Conservation (phyloP, 2,329 filamentous ascomycete species). For the Xylaria sp. region DNA sequence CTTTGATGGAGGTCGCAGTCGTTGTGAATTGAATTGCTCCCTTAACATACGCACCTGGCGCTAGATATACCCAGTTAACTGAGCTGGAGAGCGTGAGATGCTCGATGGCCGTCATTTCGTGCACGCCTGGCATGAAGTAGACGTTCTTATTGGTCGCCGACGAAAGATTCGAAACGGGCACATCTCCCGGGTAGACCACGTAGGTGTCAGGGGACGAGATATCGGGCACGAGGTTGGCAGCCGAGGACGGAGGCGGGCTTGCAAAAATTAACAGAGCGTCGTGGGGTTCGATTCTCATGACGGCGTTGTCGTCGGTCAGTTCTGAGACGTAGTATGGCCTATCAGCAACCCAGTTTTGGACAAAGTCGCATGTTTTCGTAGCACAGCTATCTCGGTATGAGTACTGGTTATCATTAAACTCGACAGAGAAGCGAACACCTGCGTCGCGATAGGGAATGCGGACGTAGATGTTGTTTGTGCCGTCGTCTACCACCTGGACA, state of each 20-base stretch:
- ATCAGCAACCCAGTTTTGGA: constrained; percentile 23
- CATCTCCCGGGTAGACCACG: constrained; percentile 23
- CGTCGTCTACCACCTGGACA: neutral
- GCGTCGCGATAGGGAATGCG: neutral
- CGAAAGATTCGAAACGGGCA: constrained; percentile 20
- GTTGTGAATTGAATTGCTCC: constrained; percentile 25
- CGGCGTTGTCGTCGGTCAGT: constrained; percentile 12
- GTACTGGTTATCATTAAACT: constrained; percentile 26
- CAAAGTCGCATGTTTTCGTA: constrained; percentile 17
- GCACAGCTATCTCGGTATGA: constrained; percentile 23
- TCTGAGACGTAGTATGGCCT: constrained; percentile 12
- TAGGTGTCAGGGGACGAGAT: neutral
- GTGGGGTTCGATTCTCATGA: constrained; percentile 8
- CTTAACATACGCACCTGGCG: constrained; percentile 23
- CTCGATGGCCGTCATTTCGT: constrained; percentile 24
- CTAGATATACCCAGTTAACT: constrained; percentile 25
- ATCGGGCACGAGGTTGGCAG: neutral
- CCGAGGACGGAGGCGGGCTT: neutral
- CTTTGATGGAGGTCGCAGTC: constrained; percentile 11
- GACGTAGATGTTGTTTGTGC: neutral
- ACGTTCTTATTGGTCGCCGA: constrained; percentile 8
- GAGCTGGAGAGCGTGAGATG: constrained; percentile 20
- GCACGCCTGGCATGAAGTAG: constrained; percentile 28
- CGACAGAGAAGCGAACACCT: constrained; percentile 21
- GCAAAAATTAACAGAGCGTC: constrained; percentile 13